Evolutionary conservation across 208 protist genomes (phyloP), one percentile per base, ranked within the genome.

Genomic region (Leishmania amazonensis): DNA sequence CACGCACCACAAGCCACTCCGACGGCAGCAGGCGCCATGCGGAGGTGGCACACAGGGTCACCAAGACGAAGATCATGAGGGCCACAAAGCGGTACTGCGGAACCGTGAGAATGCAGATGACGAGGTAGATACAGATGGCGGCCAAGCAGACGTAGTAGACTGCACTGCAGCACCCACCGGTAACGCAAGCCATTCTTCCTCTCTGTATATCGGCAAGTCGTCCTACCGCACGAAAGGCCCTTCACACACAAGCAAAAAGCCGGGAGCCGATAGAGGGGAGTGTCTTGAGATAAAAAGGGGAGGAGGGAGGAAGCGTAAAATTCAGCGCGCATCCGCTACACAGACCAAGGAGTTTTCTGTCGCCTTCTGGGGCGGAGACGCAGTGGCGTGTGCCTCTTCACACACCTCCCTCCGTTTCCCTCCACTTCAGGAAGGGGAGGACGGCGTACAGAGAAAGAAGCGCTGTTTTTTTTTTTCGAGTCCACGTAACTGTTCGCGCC

Each of bases 11-110:
- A 13, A 47, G 38, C 51, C 49, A 78, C 82, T 85, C 82, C n/a
- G 82, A 85, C 21, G 82, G 82, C 78, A 85, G 54, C 38, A 78
- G 45, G 7, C 82, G 77, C 82, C 82, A 85, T 70, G 82, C 82
- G 1, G 82, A 85, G 7, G 74, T 76, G 9, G 72, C 74, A 54
- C 76, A 85, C 21, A 79, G 54, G 0, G n/a, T 73, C 40, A 76
- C 42, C n/a, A 85, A 28, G 3, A 19, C 74, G 17, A 85, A 45
- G 7, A 81, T 65, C 64, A 85, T 79, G 3, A 85, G 31, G 6
- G 82, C 82, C 17, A 85, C 77, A 45, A 71, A 81, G 53, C 82
- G 77, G 65, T 85, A 85, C 53, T 85, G 58, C 1, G 82, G 82
- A 51, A 85, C 67, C 3, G 78, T 31, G 24, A 79, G 17, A 19